phyloP scores from a whole-genome alignment of 1,284 basidiomycete species.

The Peniophora sp. region DNA sequence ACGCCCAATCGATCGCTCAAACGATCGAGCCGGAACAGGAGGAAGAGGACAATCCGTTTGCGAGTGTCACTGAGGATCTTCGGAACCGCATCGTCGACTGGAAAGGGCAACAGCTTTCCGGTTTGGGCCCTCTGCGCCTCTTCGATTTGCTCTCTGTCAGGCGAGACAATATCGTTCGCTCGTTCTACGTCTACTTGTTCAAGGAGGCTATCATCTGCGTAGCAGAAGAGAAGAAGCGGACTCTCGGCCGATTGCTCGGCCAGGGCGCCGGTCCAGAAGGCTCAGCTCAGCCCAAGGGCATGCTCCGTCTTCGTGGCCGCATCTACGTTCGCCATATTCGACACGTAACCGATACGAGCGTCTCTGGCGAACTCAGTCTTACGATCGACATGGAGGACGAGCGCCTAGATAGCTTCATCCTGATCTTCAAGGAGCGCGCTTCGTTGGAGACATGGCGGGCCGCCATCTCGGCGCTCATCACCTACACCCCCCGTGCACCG shows the following conservation, averaged over 20 bases:
- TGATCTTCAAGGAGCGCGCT: conserved; percentile 88
- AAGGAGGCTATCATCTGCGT: conserved; percentile 95
- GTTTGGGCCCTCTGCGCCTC: conserved; percentile 83
- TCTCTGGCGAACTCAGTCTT: conserved; percentile 75
- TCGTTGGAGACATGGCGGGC: conserved; percentile 83
- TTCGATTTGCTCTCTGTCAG: conserved; percentile 87
- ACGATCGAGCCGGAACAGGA: conserved; percentile 13
- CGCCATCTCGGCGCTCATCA: conserved; percentile 69
- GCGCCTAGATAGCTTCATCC: conserved; percentile 84
- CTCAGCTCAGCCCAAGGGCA: conserved; percentile 51
- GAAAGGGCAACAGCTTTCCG: conserved; percentile 85
- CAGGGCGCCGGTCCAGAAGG: conserved; percentile 34
- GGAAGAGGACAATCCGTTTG: conserved; percentile 66
- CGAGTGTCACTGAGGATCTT: conserved; percentile 79
- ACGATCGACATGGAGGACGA: conserved; percentile 97
- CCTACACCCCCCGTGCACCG: conserved; percentile 26
- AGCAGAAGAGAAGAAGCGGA: conserved; percentile 85
- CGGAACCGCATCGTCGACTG: conserved; percentile 86
- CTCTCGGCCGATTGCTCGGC: conserved; percentile 61
- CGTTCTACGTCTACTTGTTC: conserved; percentile 95
- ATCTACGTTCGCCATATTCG: conserved; percentile 94
- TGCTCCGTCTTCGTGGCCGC: conserved; percentile 86
- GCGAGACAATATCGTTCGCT: conserved; percentile 78
- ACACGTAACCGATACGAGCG: conserved; percentile 72
- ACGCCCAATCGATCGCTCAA: conserved; percentile 6